Percentiles rank a stretch among this genome's conserved stretches.
phyloP scores from a whole-genome alignment of 306 rosid species.

The Cucumis cinereus region DNA sequence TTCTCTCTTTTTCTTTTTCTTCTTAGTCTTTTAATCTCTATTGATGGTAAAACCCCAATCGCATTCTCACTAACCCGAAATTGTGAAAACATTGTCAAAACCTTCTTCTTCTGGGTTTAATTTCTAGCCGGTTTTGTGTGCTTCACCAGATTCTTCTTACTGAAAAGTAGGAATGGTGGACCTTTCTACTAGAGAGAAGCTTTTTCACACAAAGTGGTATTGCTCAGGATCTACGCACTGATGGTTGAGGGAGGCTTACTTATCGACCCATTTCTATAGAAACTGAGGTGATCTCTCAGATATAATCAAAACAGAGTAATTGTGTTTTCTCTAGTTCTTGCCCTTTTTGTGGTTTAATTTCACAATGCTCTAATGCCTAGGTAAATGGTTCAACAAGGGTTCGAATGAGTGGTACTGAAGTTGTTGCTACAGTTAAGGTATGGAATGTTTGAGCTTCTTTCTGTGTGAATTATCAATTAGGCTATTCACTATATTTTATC shows the following conservation, averaged over 20 bases:
- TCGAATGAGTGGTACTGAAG: conserved; percentile 69
- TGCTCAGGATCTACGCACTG: conserved; percentile 79
- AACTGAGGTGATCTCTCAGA: conserved; percentile 81
- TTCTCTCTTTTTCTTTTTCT: no score
- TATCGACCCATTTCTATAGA: conserved; percentile 54
- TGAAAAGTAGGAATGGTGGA: conserved; percentile 34
- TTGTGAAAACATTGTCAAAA: not conserved
- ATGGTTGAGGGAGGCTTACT: conserved; percentile 70
- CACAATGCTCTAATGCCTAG: conserved; percentile 24
- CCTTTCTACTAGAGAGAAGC: conserved; percentile 53
- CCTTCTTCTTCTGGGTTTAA: not conserved
- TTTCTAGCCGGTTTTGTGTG: not conserved
- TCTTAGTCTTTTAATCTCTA: not conserved
- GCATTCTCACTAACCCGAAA: not conserved
- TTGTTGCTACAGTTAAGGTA: conserved; percentile 88
- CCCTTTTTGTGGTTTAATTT: not conserved
- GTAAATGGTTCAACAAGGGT: conserved; percentile 83
- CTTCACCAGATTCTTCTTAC: not conserved
- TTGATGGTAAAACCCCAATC: not conserved
- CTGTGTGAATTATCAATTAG: not conserved
- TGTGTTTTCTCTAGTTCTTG: not conserved
- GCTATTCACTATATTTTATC: not conserved
- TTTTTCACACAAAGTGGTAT: conserved; percentile 70
- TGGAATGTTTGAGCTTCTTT: conserved; percentile 4
- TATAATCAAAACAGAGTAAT: not conserved